Base-by-base conservation (phyloP, 1,284 basidiomycete species). In the Peniophora sp. region DNA sequence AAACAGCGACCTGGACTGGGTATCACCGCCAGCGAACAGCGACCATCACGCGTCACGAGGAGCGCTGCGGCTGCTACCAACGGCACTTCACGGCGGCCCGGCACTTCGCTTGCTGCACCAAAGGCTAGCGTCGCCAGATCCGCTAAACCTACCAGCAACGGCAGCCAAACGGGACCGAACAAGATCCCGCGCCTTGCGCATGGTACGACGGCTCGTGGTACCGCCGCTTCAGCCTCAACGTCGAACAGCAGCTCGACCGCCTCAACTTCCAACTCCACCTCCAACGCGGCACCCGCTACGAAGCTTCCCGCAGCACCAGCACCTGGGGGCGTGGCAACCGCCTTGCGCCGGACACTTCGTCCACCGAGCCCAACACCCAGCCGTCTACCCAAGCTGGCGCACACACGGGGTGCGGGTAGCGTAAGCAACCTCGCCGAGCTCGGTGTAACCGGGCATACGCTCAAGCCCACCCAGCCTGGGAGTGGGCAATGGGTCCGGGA, bases 101-200 rank as follows among this genome's bases (percentile, higher is more conserved):
- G 68, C 41, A 69, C 69, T 25, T 64, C 65, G 9, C 58, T 63
- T 14, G 38, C 38, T n/a, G 19, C 38, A 5, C 27, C 27, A 5
- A 32, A 32, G 12, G 6, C 27, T 6, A 5, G 6, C 27, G 27
- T 12, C 12, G 12, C 27, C 6, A 32, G 12, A 12, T 5, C 27
- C 27, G 12, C 27, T 6, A 32, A 32, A 12, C 57, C 57, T 32
- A 50, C 55, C 3, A 49, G 56, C 11, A 51, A 58, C 39, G 63
- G 58, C 55, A 69, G 65, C 56, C 57, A 60, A 35, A 65, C 60
- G 47, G 68, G 69, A 6, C 54, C 87, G 3, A 87, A 87, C 63
- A 89, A 89, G 69, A 88, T 89, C 51, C 87, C 87, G 6, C 72
- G 85, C 56, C 72, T 89, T 12, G 76, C 85, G 1, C 74, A 77